phyloP scores from a whole-genome alignment of 1,284 basidiomycete species.

The Pseudozyma hubeiensis region DNA sequence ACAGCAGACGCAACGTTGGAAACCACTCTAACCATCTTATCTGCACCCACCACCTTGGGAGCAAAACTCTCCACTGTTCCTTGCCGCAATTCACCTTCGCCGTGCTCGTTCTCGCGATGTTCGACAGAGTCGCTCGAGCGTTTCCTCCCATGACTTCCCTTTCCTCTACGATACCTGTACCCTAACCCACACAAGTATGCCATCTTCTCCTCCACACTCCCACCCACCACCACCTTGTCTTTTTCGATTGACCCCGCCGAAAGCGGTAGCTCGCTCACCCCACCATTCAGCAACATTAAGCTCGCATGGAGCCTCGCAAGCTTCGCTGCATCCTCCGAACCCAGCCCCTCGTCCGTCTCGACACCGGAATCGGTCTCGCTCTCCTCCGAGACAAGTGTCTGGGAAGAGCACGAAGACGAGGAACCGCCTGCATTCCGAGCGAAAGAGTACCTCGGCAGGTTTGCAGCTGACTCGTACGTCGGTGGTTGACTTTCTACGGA shows the following conservation, averaged over 20 bases:
- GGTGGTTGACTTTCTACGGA: neutral
- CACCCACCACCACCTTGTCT: conserved; percentile 1
- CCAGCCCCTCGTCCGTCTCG: conserved; percentile 9
- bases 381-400: conserved; percentile 25
- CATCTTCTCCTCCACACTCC: conserved; percentile 38
- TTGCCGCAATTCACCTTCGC: neutral
- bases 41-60: neutral
- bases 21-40: conserved; percentile 17
- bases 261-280: conserved; percentile 20
- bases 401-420: conserved; percentile 19
- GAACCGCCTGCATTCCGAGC: neutral
- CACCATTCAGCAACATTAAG: conserved; percentile 20
- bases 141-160: conserved; percentile 12
- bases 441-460: neutral
- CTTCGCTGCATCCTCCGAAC: conserved; percentile 26
- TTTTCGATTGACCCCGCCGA: conserved; percentile 4
- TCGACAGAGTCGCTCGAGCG: conserved; percentile 6
- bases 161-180: conserved; percentile 18
- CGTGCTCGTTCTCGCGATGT: neutral
- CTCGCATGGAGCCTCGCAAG: conserved; percentile 39
- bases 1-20: conserved; percentile 20
- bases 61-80: conserved; percentile 13
- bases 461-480: neutral
- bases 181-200: conserved; percentile 46
- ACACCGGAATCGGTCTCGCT: conserved; percentile 6